phyloP scores from a whole-genome alignment of 768 basidiomycete genomes.

The Boletus insuetus region DNA sequence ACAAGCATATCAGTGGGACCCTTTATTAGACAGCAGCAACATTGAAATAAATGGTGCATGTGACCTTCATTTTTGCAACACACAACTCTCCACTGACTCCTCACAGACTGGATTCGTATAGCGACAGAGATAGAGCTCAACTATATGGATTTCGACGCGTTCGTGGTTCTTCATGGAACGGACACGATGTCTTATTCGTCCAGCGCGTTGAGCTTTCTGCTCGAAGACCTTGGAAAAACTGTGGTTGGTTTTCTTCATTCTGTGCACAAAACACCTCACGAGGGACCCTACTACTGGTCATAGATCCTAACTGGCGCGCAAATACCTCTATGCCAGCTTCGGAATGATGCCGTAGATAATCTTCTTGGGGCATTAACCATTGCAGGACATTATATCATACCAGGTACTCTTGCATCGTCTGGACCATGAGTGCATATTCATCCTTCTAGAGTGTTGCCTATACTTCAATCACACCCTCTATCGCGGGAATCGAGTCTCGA shows the following conservation, averaged over 20 bases:
- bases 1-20: conserved; percentile 62
- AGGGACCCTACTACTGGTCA: neutral
- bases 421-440: neutral
- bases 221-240: conserved; percentile 92
- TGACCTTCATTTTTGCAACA: neutral
- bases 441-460: conserved; percentile 66
- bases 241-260: conserved; percentile 49
- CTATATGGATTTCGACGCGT: conserved; percentile 82
- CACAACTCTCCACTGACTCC: conserved; percentile 5
- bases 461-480: conserved; percentile 90
- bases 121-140: conserved; percentile 93
- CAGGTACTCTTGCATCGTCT: conserved; percentile 49
- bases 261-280: neutral
- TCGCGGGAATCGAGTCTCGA: conserved; percentile 82
- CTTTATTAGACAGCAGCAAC: conserved; percentile 85
- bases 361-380: conserved; percentile 85
- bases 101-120: conserved; percentile 83
- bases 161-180: conserved; percentile 87
- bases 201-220: conserved; percentile 84
- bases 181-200: conserved; percentile 92
- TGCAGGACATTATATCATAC: conserved; percentile 89
- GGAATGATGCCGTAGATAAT: conserved; percentile 96
- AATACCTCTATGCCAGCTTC: conserved; percentile 84
- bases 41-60: conserved; percentile 72
- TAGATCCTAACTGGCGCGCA: conserved; percentile 92